phyloP scores from a whole-genome alignment of 75 land plant species.

The Isoetes taiwanensis region DNA sequence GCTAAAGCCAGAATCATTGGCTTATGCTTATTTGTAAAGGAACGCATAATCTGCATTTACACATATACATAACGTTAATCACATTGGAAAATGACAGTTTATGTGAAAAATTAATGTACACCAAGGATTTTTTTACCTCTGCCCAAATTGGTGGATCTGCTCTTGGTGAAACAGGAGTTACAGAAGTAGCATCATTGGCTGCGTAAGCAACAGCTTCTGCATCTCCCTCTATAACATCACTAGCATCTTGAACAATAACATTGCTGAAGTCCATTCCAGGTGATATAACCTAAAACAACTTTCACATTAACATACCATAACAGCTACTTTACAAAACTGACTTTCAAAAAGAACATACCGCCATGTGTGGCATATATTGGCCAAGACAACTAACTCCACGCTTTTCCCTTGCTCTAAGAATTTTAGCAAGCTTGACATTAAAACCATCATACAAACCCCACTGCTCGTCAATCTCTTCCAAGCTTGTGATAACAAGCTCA shows the following conservation, averaged over 20 bases:
- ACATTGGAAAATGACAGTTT: not conserved
- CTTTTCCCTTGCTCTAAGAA: conserved; percentile 47
- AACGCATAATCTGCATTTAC: conserved; percentile 19
- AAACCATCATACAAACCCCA: conserved; percentile 82
- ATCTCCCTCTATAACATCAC: conserved; percentile 29
- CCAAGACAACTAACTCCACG: conserved; percentile 71
- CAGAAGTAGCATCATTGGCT: conserved; percentile 4
- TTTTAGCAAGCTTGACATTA: conserved; percentile 57
- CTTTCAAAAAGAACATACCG: conserved; percentile 41
- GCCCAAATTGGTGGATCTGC: conserved; percentile 73
- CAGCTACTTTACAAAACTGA: too few relatives aligned
- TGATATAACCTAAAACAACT: conserved; percentile 57
- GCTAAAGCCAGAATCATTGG: conserved; percentile 30
- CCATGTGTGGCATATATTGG: conserved; percentile 82
- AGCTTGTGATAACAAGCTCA: conserved; percentile 75
- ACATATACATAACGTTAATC: not conserved
- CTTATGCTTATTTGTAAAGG: conserved; percentile 27
- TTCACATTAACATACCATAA: too few relatives aligned
- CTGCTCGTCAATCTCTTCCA: conserved; percentile 79
- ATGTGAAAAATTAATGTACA: not conserved
- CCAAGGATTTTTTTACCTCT: conserved; percentile 42
- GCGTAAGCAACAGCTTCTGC: conserved; percentile 21
- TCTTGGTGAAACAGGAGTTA: conserved; percentile 24
- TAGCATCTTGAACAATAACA: conserved; percentile 27
- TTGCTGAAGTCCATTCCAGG: conserved; percentile 90